A percentile compares a stretch with the other conserved stretches of the same genome.
Conservation (phyloP, 192 early-diverging fungal genomes). For the Backusella psychrophila region DNA sequence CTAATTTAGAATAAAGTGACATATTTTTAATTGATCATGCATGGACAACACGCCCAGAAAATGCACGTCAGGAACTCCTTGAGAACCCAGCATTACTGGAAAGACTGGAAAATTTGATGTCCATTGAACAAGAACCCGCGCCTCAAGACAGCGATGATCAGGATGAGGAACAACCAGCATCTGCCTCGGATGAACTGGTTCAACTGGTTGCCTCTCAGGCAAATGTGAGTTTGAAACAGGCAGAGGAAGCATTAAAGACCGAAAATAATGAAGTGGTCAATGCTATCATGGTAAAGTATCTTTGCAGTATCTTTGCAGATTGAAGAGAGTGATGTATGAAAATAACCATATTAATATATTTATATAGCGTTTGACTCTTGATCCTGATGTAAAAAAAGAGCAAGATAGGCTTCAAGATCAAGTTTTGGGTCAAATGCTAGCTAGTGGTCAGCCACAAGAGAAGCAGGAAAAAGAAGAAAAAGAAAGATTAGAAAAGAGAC, state of each 20-base stretch:
- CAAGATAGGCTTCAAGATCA: constrained; percentile 42
- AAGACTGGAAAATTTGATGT: constrained; percentile 61
- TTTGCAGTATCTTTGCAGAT: not conserved
- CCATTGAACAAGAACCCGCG: constrained; percentile 45
- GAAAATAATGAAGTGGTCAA: constrained; percentile 92
- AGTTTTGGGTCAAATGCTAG: constrained; percentile 34
- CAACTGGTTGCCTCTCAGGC: constrained; percentile 59
- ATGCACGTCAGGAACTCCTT: constrained; percentile 49
- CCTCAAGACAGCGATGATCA: constrained; percentile 31
- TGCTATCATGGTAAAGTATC: constrained; percentile 61
- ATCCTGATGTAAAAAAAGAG: constrained; percentile 37
- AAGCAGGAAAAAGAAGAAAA: constrained; percentile 29
- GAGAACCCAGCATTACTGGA: constrained; percentile 56
- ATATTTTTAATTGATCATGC: constrained; percentile 72
- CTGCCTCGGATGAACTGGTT: constrained; percentile 33
- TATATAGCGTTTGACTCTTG: constrained; percentile 38
- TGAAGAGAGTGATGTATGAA: too few relatives aligned
- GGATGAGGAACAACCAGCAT: constrained; percentile 38
- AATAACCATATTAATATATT: not conserved
- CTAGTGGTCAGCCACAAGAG: constrained; percentile 33
- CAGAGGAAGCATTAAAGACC: constrained; percentile 85
- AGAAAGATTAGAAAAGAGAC: constrained; percentile 21
- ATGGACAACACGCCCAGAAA: constrained; percentile 67
- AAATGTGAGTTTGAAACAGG: constrained; percentile 77
- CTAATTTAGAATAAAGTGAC: constrained; percentile 35